These are phyloP conservation scores for Gardenia jasminoides DNA, from an alignment of 257 asterid species.

Conservation along the genomic window DNA sequence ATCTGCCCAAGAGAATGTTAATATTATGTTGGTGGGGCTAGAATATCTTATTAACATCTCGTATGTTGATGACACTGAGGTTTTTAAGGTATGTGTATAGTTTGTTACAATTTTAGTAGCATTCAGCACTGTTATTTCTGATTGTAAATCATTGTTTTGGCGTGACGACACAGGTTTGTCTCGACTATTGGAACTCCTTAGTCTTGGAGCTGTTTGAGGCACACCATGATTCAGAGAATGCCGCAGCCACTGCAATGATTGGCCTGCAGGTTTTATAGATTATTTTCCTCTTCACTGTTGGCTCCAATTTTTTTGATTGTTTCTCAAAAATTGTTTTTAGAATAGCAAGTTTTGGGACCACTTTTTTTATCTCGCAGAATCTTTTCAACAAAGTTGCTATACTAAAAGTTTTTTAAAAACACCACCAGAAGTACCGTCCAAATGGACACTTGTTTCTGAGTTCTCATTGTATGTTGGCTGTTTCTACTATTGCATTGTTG, in stretches of 20 bases:
- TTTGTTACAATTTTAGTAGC: neutral
- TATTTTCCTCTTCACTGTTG: neutral
- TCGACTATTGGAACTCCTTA: slow-evolving; percentile 94
- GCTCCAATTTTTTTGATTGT: too few relatives aligned
- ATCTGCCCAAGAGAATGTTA: slow-evolving; percentile 69
- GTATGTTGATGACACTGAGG: slow-evolving; percentile 97
- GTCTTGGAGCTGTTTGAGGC: slow-evolving; percentile 92
- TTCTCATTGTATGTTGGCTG: neutral
- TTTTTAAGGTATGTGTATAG: slow-evolving; percentile 70
- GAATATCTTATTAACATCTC: slow-evolving; percentile 89
- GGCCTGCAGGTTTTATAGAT: slow-evolving; percentile 67
- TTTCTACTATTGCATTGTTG: neutral
- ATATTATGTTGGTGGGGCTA: slow-evolving; percentile 69
- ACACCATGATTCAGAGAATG: slow-evolving; percentile 67
- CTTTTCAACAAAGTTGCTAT: too few relatives aligned
- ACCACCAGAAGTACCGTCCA: too few relatives aligned
- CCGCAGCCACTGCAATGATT: slow-evolving; percentile 77
- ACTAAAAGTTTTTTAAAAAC: too few relatives aligned
- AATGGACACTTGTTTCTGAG: neutral
- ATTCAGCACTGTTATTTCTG: neutral
- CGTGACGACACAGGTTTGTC: slow-evolving; percentile 68
- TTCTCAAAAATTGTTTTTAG: too few relatives aligned
- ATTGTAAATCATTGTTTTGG: neutral
- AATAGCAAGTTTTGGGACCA: too few relatives aligned
- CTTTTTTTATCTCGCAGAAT: too few relatives aligned